Evolutionary conservation across 257 asterid species (phyloP).

Genomic region (Craterostigma plantagineum): DNA sequence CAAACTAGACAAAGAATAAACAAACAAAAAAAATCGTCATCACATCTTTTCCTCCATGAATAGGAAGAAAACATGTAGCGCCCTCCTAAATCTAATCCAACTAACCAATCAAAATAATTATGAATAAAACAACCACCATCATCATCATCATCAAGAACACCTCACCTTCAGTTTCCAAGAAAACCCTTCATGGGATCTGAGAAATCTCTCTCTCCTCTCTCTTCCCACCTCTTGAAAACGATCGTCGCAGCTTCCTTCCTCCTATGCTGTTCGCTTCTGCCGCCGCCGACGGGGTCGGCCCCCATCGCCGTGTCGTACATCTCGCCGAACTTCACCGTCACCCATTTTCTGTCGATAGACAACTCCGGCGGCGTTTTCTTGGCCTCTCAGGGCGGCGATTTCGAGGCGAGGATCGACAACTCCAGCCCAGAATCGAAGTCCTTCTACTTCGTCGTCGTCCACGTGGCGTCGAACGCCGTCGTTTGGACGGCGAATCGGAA

Average conservation of each 20-base stretch:
- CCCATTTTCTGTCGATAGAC: conserved; percentile 21
- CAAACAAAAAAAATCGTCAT: too few species aligned
- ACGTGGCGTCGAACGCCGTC: conserved; percentile 12
- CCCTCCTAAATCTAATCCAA: too few species aligned
- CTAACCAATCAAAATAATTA: too few species aligned
- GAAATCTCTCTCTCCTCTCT: conserved; percentile 5
- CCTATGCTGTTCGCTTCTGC: conserved; percentile 4
- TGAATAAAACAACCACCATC: too few species aligned
- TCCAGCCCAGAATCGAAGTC: conserved; percentile 13
- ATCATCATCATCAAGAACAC: too few species aligned
- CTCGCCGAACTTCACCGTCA: conserved; percentile 17
- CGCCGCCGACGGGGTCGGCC: conserved; percentile 12
- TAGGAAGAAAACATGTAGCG: too few species aligned
- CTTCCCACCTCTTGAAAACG: not conserved
- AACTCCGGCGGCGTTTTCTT: conserved; percentile 27
- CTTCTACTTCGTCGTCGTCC: conserved; percentile 18
- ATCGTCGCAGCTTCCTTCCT: not conserved
- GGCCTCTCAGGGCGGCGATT: conserved; percentile 11
- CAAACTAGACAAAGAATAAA: too few species aligned
- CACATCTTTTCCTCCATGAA: too few species aligned
- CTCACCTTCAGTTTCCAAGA: too few species aligned
- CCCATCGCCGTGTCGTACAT: conserved; percentile 12
- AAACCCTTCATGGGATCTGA: conserved; percentile 16
- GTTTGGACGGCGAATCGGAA: conserved; percentile 36
- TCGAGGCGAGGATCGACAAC: conserved; percentile 24